Evolutionary conservation across 2,329 filamentous ascomycete genomes (phyloP), one percentile per base, ranked within the genome.

Genomic region (Elsinoe australis): DNA sequence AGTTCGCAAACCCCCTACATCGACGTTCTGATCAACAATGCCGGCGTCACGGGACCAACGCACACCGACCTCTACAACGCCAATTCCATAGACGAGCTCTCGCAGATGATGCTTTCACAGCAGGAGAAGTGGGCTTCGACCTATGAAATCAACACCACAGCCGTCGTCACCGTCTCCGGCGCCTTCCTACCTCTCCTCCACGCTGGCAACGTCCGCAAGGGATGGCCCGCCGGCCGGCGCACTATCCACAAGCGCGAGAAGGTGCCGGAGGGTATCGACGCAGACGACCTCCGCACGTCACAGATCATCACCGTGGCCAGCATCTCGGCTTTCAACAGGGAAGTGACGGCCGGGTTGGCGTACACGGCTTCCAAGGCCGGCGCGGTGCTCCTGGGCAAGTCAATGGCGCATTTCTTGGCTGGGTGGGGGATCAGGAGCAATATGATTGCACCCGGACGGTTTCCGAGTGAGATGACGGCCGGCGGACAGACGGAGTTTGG

Each of bases 341-440:
- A 58, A 41, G 50, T 61, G 15, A 63, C 62, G 5, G 63, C 64
- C 0, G 66, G 66, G 0, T 50, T 69, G 5, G 64, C 66, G 0
- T 72, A 73, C 56, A 69, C 66, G 36, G 69, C 68, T 1, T 62
- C 58, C 12, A 73, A 73, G 53, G 61, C 67, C 1, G 70, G 60
- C 1, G 68, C 70, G 4, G 61, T 62, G 17, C 66, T 71, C 48
- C 21, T 73, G n/a, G 66, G 65, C 55, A 71, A 72, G 57, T 68
- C 68, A 49, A 54, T 73, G 51, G 60, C 62, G 0, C 61, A 61
- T 2, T 61, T 70, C 24, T 55, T 74, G 14, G 61, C 67, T 3
- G 66, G 66, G 35, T 70, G 67, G 59, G 68, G 68, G 0, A 64
- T 74, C 4, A 54, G 71, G 29, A 71, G 67, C 12, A 73, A 74